phyloP scores from a whole-genome alignment of 306 rosid species.

The Rubus idaeus region DNA sequence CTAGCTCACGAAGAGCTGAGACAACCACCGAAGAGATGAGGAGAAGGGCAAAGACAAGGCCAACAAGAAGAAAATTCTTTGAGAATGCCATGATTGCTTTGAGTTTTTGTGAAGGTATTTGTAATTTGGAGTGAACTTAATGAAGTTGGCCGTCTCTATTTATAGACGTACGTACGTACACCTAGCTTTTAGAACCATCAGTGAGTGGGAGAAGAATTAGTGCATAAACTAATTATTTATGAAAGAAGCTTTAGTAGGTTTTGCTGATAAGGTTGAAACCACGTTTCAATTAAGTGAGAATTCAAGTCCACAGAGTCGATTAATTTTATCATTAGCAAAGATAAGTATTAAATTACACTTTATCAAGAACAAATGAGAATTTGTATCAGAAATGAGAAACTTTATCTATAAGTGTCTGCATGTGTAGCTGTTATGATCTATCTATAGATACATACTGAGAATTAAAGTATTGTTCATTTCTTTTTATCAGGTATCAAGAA shows the following conservation, averaged over 20 bases:
- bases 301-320: background rate
- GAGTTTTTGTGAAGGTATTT: too few relatives aligned
- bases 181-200: background rate
- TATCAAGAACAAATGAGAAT: too few relatives aligned
- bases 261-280: background rate
- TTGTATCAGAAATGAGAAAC: background rate
- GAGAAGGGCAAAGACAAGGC: too few relatives aligned
- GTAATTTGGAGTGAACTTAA: too few relatives aligned
- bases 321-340: background rate
- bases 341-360: too few relatives aligned
- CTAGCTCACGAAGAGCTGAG: too few relatives aligned
- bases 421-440: background rate
- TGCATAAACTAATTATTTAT: background rate
- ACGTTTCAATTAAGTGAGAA: background rate
- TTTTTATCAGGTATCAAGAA: too few relatives aligned
- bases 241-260: background rate
- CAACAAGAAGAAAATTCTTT: too few relatives aligned
- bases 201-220: background rate
- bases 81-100: too few relatives aligned
- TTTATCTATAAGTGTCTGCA: background rate
- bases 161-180: too few relatives aligned
- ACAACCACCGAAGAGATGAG: too few relatives aligned
- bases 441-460: background rate
- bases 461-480: background rate
- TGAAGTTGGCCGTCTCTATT: too few relatives aligned